phyloP scores from a whole-genome alignment of 163 green algal genomes.

The Botryococcus braunii region DNA sequence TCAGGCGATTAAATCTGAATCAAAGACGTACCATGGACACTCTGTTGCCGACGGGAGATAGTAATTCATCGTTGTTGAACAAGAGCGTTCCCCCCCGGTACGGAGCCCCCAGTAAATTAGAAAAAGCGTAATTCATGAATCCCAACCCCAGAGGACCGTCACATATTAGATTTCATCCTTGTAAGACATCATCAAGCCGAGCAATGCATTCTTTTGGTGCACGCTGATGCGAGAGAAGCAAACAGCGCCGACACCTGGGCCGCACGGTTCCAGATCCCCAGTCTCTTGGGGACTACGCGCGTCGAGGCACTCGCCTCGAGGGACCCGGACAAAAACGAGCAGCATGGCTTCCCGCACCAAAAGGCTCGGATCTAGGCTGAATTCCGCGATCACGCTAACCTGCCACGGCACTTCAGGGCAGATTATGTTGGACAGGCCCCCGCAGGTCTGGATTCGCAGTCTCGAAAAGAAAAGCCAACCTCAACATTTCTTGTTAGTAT shows the following conservation, averaged over 20 bases:
- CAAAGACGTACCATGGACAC: slow-evolving; percentile 52
- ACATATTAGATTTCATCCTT: background rate
- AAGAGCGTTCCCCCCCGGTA: slow-evolving; percentile 89
- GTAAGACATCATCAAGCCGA: background rate
- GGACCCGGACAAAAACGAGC: too few relatives aligned
- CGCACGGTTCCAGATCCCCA: background rate
- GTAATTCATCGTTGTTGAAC: slow-evolving; percentile 67
- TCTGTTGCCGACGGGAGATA: slow-evolving; percentile 82
- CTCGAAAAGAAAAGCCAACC: too few relatives aligned
- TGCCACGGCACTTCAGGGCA: too few relatives aligned
- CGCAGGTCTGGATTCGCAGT: too few relatives aligned
- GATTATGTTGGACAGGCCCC: too few relatives aligned
- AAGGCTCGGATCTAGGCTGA: too few relatives aligned
- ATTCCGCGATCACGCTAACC: too few relatives aligned
- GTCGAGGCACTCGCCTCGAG: too few relatives aligned
- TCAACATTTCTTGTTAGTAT: too few relatives aligned
- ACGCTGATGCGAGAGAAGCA: background rate
- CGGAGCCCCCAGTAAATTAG: slow-evolving; percentile 83
- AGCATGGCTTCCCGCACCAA: too few relatives aligned
- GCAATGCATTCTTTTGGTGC: background rate
- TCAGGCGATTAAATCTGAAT: too few relatives aligned
- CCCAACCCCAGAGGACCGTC: background rate
- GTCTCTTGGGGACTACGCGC: background rate
- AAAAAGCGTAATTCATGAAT: slow-evolving; percentile 87
- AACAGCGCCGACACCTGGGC: background rate